Evolutionary conservation across 768 basidiomycete species (phyloP).

Genomic region (Cystofilobasidium bisporidii): DNA sequence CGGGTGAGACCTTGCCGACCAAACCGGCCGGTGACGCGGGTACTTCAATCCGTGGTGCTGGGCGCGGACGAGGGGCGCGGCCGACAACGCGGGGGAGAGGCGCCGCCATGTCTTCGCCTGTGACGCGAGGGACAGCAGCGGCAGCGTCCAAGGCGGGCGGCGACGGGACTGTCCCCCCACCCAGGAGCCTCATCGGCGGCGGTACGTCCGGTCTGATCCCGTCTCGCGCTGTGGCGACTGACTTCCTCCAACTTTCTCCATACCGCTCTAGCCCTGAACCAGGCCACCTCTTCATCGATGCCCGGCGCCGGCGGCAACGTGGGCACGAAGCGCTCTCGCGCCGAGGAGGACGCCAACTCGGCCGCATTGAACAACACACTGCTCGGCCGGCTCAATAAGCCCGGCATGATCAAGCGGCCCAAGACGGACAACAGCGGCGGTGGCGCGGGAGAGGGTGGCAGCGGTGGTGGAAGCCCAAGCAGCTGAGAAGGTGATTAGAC

Average conservation of each 20-base stretch:
- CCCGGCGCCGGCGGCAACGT: background rate
- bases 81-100: background rate
- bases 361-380: background rate
- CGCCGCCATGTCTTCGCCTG: background rate
- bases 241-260: background rate
- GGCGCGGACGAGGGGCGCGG: background rate
- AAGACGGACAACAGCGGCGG: constrained; percentile 3
- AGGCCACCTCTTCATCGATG: background rate
- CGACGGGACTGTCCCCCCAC: background rate
- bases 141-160: background rate
- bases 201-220: background rate
- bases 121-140: background rate
- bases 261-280: background rate
- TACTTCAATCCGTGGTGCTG: background rate
- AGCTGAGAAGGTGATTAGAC: no score
- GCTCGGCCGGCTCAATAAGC: background rate
- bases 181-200: background rate
- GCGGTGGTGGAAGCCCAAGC: background rate
- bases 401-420: background rate
- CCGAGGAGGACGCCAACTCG: background rate
- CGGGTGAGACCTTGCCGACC: background rate
- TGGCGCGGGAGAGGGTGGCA: background rate
- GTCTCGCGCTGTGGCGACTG: background rate
- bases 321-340: background rate
- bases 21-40: background rate